Conservation (phyloP, 805 yeast genomes). For the Sugiyamaella lignohabitans region DNA sequence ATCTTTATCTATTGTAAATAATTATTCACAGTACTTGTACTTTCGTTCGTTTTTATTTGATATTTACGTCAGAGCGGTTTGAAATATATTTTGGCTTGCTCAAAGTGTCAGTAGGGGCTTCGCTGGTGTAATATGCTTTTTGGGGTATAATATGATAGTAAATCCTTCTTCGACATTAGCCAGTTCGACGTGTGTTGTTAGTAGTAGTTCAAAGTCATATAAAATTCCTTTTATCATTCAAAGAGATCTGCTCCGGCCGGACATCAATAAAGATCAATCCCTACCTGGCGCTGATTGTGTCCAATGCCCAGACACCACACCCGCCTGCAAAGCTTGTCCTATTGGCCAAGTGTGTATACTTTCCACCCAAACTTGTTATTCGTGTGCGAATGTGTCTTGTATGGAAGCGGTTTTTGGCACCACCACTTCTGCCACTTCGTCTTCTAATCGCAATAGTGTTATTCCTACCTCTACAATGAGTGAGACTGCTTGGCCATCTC, state of each 20-base stretch:
- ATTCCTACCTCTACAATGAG: slow-evolving; percentile 3
- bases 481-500: background rate
- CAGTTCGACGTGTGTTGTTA: too few species aligned
- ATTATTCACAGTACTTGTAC: background rate
- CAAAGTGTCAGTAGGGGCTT: background rate
- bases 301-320: slow-evolving; percentile 13
- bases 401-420: slow-evolving; percentile 3
- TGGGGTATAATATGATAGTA: background rate
- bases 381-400: slow-evolving; percentile 16
- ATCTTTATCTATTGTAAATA: background rate
- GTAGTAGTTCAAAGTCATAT: too few species aligned
- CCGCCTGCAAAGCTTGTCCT: slow-evolving; percentile 16
- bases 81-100: background rate
- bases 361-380: slow-evolving; percentile 15
- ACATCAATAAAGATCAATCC: background rate
- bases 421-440: slow-evolving; percentile 2
- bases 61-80: background rate
- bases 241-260: too few species aligned
- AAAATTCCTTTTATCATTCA: too few species aligned
- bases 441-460: background rate
- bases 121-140: background rate
- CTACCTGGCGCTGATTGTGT: slow-evolving; percentile 8
- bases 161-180: background rate
- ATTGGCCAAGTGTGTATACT: slow-evolving; percentile 14
- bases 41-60: background rate